Conservation (phyloP, 768 basidiomycete species). For the Tylopilus rubrobrunneus region DNA sequence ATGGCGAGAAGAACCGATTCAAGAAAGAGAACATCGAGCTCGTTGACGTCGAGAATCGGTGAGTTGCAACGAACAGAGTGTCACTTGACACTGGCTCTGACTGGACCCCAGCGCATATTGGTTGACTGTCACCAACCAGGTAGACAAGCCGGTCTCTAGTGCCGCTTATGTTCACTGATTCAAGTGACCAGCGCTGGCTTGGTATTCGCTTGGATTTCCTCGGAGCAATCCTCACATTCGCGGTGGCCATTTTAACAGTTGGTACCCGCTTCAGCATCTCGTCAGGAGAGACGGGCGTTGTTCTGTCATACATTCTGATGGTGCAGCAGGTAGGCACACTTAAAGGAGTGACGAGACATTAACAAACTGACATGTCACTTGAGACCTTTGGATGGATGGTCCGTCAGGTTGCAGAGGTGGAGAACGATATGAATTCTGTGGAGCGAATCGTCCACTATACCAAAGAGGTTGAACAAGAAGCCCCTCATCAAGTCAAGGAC, state of each 20-base stretch:
- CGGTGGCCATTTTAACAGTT: conserved; percentile 77
- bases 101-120: conserved; percentile 63
- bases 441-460: conserved; percentile 84
- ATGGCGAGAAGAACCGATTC: conserved; percentile 78
- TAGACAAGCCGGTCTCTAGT: conserved; percentile 14
- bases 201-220: conserved; percentile 88
- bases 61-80: conserved; percentile 9
- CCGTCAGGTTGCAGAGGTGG: conserved; percentile 77
- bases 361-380: background rate
- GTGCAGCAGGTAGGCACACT: conserved; percentile 61
- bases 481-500: conserved; percentile 61
- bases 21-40: conserved; percentile 64
- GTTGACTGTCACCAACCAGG: conserved; percentile 82
- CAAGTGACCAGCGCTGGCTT: conserved; percentile 63
- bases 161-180: background rate
- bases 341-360: background rate
- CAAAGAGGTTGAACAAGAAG: conserved; percentile 76
- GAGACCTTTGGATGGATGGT: conserved; percentile 72
- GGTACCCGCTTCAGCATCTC: conserved; percentile 70
- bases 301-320: conserved; percentile 74
- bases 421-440: conserved; percentile 93
- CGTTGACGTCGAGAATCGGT: conserved; percentile 85
- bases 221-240: conserved; percentile 66
- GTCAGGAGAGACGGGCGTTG: conserved; percentile 73
- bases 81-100: background rate